Percentiles rank a stretch among this genome's conserved stretches.
phyloP scores from a whole-genome alignment of 257 asterid species.

The Nicotiana tomentosiformis region DNA sequence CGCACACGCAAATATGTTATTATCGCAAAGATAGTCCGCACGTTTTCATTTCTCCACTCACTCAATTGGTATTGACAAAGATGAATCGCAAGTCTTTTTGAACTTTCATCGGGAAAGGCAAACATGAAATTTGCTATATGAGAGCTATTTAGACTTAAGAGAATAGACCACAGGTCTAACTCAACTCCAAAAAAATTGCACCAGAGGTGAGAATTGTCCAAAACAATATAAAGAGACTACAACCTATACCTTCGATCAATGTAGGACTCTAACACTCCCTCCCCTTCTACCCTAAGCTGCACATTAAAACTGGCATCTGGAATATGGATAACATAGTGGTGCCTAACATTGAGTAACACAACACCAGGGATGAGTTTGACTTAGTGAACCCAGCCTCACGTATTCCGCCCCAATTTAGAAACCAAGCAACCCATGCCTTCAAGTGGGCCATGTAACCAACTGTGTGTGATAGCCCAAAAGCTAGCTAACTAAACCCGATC shows the following conservation, averaged over 20 bases:
- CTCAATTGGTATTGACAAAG: background rate
- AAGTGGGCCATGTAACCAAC: background rate
- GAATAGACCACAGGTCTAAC: too few species aligned
- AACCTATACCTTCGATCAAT: background rate
- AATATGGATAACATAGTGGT: background rate
- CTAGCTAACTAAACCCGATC: background rate
- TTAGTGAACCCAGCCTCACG: background rate
- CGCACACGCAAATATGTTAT: background rate
- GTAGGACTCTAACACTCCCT: background rate
- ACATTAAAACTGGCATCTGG: background rate
- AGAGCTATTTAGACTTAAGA: too few species aligned
- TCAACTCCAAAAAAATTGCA: background rate
- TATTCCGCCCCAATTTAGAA: background rate
- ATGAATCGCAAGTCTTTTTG: background rate
- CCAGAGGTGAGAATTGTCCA: background rate
- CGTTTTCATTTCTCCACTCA: background rate
- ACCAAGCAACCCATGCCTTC: background rate
- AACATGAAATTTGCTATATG: background rate
- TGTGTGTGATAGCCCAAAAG: background rate
- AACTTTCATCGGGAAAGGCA: background rate
- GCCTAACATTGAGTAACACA: background rate
- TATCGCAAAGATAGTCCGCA: background rate
- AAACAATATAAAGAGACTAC: too few species aligned
- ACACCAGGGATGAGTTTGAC: background rate
- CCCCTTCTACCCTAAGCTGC: background rate